These are phyloP conservation scores for Pseudohalonectria lignicola DNA, from an alignment of 2,329 filamentous ascomycete species.

Conservation along the genomic window DNA sequence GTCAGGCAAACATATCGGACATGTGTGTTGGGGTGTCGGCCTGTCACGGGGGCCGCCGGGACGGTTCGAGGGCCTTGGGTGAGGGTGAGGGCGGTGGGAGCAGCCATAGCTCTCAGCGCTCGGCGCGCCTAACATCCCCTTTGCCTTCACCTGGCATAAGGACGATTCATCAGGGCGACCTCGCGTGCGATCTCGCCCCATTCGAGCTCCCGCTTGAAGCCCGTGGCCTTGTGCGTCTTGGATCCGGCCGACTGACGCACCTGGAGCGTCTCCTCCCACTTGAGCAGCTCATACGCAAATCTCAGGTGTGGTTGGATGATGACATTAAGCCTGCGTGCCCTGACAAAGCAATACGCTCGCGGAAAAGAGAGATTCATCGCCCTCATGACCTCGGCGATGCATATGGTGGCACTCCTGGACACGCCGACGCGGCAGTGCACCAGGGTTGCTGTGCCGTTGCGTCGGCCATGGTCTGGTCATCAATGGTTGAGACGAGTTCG, in stretches of 20 bases:
- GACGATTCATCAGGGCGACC: conserved; percentile 91
- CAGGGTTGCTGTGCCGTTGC: conserved; percentile 70
- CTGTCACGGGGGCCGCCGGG: no score
- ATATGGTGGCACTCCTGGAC: conserved; percentile 90
- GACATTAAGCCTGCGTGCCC: conserved; percentile 84
- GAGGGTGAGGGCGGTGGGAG: no score
- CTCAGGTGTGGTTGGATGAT: conserved; percentile 95
- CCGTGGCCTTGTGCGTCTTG: no score
- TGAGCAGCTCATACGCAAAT: conserved; percentile 90
- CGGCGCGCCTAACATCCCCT: no score
- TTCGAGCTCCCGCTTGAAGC: conserved; percentile 68
- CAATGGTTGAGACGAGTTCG: no score
- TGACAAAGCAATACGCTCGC: conserved; percentile 90
- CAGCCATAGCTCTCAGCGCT: no score
- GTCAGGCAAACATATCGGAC: no score
- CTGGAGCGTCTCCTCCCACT: conserved; percentile 80
- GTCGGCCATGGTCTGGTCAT: conserved; percentile 60
- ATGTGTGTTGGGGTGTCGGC: no score
- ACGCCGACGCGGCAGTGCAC: conserved; percentile 96
- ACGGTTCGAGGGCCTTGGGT: no score
- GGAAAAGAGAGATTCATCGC: conserved; percentile 72
- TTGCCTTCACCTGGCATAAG: conserved; percentile 69
- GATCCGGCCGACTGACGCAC: conserved; percentile 29
- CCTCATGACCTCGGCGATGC: conserved; percentile 97
- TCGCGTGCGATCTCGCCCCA: conserved; percentile 84